Evolutionary conservation across 2,329 filamentous ascomycete genomes (phyloP), one percentile per base, ranked within the genome.

Genomic region (Magnaporthales sp.): DNA sequence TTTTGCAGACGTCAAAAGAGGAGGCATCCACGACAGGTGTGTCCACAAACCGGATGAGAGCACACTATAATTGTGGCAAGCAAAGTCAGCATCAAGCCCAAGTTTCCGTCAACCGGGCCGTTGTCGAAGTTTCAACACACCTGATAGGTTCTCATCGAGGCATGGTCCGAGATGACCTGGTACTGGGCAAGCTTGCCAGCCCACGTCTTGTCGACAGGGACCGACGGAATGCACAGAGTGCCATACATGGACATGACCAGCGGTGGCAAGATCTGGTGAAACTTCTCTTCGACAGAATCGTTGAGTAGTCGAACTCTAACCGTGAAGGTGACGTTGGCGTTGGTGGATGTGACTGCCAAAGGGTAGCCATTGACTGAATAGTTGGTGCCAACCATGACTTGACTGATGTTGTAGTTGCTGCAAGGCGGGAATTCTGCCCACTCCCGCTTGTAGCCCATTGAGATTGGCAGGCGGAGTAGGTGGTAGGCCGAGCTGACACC

Each of bases 301-400:
- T 66, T 66, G 27, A 61, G 54, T 24, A 66, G 31, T 13, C 56
- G 26, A n/a, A 66, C 30, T 9, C 31, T 30, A 22, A 62, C 64
- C 5, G 64, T 66, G 31, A 61, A 62, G 1, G 64, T 66, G 54
- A 66, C 64, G 30, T 66, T 58, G 22, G 54, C 19, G 9, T 61
- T 9, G 15, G 64, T 66, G 13, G 64, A 66, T 4, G 56, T 66
- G 31, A 58, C 64, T n/a, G 64, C 54, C 24, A 66, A 62, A 15
- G 64, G 64, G 64, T 61, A 66, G 22, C 64, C 64, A 24, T 60
- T 32, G 30, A 66, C 56, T 31, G 64, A 26, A 15, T 61, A 66
- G 56, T 62, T 66, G 64, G 54, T 30, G 11, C 64, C 64, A 13
- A 60, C 26, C 9, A 31, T 19, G 54, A 61, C 38, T 26, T 58